Conservation (phyloP, 345 rosid genomes). For the Populus pruinosa region DNA sequence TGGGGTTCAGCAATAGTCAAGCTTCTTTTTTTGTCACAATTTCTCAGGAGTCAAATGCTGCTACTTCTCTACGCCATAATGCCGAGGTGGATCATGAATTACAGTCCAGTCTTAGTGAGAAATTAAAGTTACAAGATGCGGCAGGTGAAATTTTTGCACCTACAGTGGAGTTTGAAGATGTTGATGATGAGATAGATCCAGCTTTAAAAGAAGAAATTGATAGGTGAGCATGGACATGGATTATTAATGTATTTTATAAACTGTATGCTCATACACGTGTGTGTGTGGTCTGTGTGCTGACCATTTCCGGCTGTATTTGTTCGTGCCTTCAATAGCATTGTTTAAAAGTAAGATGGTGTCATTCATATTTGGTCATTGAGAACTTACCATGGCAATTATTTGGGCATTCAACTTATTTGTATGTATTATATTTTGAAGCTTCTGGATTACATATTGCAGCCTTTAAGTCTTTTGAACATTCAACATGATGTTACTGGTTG, state of each 20-base stretch:
- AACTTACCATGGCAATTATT: not conserved
- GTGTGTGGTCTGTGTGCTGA: not conserved
- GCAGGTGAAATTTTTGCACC: constrained; percentile 14
- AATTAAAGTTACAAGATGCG: constrained; percentile 1
- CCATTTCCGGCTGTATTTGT: not conserved
- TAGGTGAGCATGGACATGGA: constrained; percentile 18
- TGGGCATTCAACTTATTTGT: not conserved
- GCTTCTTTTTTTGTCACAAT: not conserved
- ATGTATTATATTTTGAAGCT: not conserved
- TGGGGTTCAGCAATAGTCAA: not conserved
- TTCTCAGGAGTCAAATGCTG: constrained; percentile 13
- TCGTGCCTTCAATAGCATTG: not conserved
- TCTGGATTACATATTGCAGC: not conserved
- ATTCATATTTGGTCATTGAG: not conserved
- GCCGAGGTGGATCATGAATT: not conserved
- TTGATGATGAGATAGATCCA: constrained; percentile 29
- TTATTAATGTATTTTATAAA: not conserved
- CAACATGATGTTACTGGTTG: not conserved
- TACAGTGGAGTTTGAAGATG: constrained; percentile 24
- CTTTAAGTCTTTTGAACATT: not conserved
- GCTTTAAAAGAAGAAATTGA: constrained; percentile 29
- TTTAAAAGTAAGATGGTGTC: not conserved
- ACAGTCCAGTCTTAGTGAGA: constrained; percentile 9
- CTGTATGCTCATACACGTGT: not conserved
- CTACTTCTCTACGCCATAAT: constrained; percentile 4